phyloP scores from a whole-genome alignment of 202 grass and related monocot species.

The Panicum hallii region DNA sequence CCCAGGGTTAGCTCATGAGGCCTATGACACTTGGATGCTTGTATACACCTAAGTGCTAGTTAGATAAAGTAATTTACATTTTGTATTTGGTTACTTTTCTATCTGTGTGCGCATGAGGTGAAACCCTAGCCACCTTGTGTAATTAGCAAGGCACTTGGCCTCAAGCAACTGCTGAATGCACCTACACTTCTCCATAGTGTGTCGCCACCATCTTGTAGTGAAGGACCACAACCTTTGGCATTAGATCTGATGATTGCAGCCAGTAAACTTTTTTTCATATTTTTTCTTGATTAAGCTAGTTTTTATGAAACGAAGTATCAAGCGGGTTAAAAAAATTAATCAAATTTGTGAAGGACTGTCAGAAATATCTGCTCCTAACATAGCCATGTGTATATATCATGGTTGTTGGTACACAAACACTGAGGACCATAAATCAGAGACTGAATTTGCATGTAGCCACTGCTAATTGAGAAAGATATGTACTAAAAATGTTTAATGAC shows the following conservation, averaged over 20 bases:
- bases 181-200: neutral
- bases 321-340: neutral
- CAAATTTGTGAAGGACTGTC: neutral
- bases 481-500: neutral
- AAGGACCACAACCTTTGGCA: neutral
- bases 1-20: too few relatives aligned
- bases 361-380: neutral
- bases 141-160: neutral
- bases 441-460: neutral
- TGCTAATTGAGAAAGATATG: neutral
- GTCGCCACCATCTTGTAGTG: neutral
- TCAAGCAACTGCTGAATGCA: too few relatives aligned
- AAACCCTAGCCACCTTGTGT: neutral
- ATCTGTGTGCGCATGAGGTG: neutral
- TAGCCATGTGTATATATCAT: neutral
- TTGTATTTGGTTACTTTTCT: too few relatives aligned
- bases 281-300: too few relatives aligned
- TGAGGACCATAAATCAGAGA: neutral
- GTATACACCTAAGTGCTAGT: too few relatives aligned
- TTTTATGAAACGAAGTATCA: neutral
- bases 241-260: neutral
- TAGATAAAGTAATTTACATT: too few relatives aligned
- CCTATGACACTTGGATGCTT: too few relatives aligned
- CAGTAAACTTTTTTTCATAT: neutral
- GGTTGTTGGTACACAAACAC: neutral